Conservation (phyloP, 106 monocot species). For the Dioscorea dumetorum region DNA sequence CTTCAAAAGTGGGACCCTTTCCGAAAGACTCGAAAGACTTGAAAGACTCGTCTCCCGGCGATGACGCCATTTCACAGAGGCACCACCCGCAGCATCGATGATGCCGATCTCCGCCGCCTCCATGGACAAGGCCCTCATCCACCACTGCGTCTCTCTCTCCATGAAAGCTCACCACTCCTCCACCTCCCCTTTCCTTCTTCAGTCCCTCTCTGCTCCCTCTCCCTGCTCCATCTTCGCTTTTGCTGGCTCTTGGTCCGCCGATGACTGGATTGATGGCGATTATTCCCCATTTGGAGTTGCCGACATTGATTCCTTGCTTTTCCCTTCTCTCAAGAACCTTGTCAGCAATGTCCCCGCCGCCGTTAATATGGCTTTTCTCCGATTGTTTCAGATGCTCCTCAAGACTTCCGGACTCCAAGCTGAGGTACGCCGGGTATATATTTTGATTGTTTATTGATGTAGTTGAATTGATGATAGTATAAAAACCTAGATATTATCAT, state of each 20-base stretch:
- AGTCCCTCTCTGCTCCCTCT: constrained; percentile 13
- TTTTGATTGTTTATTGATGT: neutral
- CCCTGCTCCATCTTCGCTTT: constrained; percentile 36
- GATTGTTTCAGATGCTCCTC: constrained; percentile 27
- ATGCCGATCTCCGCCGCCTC: no score
- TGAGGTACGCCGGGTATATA: constrained; percentile 14
- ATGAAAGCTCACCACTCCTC: constrained; percentile 15
- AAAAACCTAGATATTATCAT: neutral
- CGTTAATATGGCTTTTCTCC: constrained; percentile 35
- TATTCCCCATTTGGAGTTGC: constrained; percentile 26
- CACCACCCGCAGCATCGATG: no score
- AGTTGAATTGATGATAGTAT: neutral
- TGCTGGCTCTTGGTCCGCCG: constrained; percentile 35
- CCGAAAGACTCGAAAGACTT: no score
- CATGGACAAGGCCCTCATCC: constrained; percentile 17
- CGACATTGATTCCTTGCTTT: constrained; percentile 28
- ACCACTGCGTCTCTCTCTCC: constrained; percentile 29
- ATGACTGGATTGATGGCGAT: constrained; percentile 29
- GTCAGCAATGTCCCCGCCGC: constrained; percentile 15
- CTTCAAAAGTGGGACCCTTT: no score
- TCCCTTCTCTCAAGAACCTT: constrained; percentile 44
- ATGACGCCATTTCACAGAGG: no score
- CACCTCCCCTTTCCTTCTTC: constrained; percentile 19
- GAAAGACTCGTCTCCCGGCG: no score
- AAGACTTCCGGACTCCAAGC: constrained; percentile 15